phyloP scores from a whole-genome alignment of 306 rosid species.

The Quercus wislizeni region DNA sequence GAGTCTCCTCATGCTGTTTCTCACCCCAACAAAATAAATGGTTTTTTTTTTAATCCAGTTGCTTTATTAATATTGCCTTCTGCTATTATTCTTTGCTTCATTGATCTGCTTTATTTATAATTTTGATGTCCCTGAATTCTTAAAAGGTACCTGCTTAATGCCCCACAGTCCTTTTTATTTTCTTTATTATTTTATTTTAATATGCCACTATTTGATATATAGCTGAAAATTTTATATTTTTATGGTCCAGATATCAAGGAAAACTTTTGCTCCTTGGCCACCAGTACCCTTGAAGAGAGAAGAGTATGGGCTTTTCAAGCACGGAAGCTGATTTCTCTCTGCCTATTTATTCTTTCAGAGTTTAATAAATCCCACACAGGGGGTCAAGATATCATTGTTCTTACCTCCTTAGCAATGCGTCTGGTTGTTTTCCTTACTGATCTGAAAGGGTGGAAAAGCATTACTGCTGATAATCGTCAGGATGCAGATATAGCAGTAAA shows the following conservation, averaged over 20 bases:
- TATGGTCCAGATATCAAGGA: constrained; percentile 47
- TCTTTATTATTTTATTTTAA: neutral
- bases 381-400: constrained; percentile 47
- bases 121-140: neutral
- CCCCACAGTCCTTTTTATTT: neutral
- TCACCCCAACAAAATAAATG: neutral
- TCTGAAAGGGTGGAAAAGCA: constrained; percentile 70
- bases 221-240: constrained; percentile 11
- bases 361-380: constrained; percentile 41
- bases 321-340: constrained; percentile 54
- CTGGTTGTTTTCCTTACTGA: constrained; percentile 81
- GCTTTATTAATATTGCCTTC: neutral
- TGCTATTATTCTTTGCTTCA: neutral
- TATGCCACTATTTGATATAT: constrained; percentile 6
- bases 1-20: no score
- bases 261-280: constrained; percentile 74
- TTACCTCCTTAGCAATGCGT: constrained; percentile 73
- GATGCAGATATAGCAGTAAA: constrained; percentile 61
- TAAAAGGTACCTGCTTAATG: neutral
- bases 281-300: constrained; percentile 74
- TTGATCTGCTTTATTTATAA: neutral
- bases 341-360: constrained; percentile 65
- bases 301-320: constrained; percentile 79
- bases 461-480: constrained; percentile 33
- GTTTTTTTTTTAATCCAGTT: neutral